phyloP scores from a whole-genome alignment of 2,329 filamentous ascomycete species.

The Fusarium sambucinum region DNA sequence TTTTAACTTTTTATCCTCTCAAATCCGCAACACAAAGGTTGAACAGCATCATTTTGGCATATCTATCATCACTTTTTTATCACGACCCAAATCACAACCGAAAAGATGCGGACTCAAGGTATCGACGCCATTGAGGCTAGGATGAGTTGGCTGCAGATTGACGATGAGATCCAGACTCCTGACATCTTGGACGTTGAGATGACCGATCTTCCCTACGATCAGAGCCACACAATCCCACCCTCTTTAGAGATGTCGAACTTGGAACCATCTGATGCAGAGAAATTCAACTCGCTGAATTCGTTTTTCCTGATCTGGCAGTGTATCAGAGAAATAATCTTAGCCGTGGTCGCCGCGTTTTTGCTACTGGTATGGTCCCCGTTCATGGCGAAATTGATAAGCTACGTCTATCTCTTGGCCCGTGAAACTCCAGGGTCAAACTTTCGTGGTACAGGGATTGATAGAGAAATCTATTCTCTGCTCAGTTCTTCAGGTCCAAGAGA shows the following conservation, averaged over 20 bases:
- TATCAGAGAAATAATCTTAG: fast-evolving
- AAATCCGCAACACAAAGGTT: too few species aligned
- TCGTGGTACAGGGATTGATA: neutral
- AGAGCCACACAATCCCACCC: too few species aligned
- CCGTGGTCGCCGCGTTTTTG: neutral
- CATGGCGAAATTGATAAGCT: neutral
- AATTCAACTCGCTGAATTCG: fast-evolving
- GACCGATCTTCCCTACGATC: too few species aligned
- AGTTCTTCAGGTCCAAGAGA: neutral
- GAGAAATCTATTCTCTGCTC: neutral
- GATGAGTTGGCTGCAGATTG: neutral
- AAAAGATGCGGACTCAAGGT: neutral
- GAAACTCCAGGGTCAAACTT: fast-evolving
- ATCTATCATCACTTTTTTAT: neutral
- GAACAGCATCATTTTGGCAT: neutral
- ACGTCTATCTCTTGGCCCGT: neutral
- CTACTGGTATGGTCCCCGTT: neutral
- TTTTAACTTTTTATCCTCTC: too few species aligned
- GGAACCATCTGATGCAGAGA: fast-evolving
- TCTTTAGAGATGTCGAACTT: too few species aligned
- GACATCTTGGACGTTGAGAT: neutral
- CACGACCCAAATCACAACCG: neutral
- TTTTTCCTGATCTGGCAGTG: fast-evolving
- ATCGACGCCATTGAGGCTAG: neutral
- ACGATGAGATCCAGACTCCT: neutral